Base-by-base conservation (phyloP, 345 rosid genomes). In the Eucalyptus curtisii region DNA sequence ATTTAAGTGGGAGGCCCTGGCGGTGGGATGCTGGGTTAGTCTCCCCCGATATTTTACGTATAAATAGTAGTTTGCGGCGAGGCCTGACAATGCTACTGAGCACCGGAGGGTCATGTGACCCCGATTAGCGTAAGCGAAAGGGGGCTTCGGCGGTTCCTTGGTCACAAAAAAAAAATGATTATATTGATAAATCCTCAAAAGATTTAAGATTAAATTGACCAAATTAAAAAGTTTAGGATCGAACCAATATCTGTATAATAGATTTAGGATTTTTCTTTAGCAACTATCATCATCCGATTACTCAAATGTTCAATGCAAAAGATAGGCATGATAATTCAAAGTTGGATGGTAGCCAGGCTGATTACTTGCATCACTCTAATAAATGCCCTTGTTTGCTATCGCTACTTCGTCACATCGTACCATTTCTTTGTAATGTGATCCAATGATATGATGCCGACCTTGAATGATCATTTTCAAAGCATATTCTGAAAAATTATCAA, bases 201-300 rank as follows among this genome's bases (percentile, higher is more conserved):
- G 1, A 8, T n/a, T 2, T 30, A 64, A 4, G 0, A n/a, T 30
- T 7, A 64, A 64, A n/a, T 30, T 64, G 5, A 3, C 3, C 0
- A 64, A n/a, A 64, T 64, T n/a, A 8, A 64, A 64, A 64, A n/a
- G 1, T 13, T 27, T 27, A 61, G 0, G 0, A 27, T 12, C 30
- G 0, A 30, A 59, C 27, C 1, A 2, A 6, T 6, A 27, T 25
- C 2, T 3, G 1, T 6, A 59, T 27, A 27, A 61, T 12, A 61
- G 2, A 61, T 20, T 61, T 13, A 13, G 4, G 14, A 30, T 12
- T 61, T 59, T 61, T 61, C 31, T 13, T 12, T 30, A 61, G 19
- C 31, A 30, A 61, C 31, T 61, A 30, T 61, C 17, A 3, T n/a
- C 71, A 30, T 61, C 0, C 4, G 16, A 27, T 30, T 30, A 1